Conservation (phyloP, 257 asterid species). For the Nyctanthes arbortristis region DNA sequence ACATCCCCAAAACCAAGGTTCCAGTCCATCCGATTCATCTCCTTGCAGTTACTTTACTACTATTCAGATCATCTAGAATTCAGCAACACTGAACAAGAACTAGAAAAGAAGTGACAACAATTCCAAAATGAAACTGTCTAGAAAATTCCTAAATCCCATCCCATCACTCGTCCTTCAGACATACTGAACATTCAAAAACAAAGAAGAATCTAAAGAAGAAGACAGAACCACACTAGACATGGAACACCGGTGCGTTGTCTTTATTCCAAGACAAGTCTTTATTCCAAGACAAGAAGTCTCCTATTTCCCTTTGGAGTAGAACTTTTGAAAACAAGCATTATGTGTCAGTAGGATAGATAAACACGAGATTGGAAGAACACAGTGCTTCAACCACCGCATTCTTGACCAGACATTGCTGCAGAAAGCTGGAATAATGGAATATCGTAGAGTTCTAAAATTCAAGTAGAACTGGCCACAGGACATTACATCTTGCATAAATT, state of each 20-base stretch:
- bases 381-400: conserved; percentile 52
- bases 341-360: conserved; percentile 32
- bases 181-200: conserved; percentile 1
- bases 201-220: conserved; percentile 1
- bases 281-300: no score
- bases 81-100: no score
- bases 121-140: conserved; percentile 29
- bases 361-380: conserved; percentile 38
- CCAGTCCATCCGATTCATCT: conserved; percentile 48
- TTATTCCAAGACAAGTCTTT: no score
- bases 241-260: no score
- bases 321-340: conserved; percentile 28
- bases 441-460: conserved; percentile 50
- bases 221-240: conserved; percentile 11
- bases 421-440: conserved; percentile 57
- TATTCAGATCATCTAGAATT: no score
- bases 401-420: conserved; percentile 44
- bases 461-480: conserved; percentile 44
- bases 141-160: no score
- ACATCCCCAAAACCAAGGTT: conserved; percentile 44
- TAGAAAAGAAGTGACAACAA: no score
- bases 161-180: no score
- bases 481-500: conserved; percentile 60
- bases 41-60: conserved; percentile 42
- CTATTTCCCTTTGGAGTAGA: conserved; percentile 17